These are phyloP conservation scores for Pistacia vera DNA, from an alignment of 345 rosid genomes.

Conservation along the genomic window DNA sequence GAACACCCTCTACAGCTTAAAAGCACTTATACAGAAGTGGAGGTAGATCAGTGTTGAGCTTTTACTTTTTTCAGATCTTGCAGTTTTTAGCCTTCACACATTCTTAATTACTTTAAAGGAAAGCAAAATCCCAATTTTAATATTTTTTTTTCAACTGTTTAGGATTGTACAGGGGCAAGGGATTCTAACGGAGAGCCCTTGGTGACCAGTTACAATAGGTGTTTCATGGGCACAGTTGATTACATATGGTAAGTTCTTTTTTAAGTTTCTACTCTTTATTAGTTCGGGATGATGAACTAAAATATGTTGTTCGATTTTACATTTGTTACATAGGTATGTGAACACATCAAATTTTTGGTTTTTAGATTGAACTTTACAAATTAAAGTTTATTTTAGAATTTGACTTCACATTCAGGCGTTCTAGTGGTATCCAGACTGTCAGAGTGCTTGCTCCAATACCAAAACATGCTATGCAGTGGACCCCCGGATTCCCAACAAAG, in stretches of 20 bases:
- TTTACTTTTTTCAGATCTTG: slow-evolving; percentile 12
- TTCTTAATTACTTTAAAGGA: background rate
- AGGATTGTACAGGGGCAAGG: slow-evolving; percentile 75
- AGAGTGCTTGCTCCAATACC: slow-evolving; percentile 92
- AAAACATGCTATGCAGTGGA: slow-evolving; percentile 88
- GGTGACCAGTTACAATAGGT: slow-evolving; percentile 87
- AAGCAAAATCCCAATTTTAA: background rate
- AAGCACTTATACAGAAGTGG: slow-evolving; percentile 83
- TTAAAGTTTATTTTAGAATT: background rate
- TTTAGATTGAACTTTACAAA: background rate
- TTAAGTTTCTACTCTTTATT: background rate
- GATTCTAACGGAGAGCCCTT: slow-evolving; percentile 77
- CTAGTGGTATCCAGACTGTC: slow-evolving; percentile 83
- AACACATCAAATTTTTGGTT: background rate
- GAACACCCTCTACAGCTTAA: slow-evolving; percentile 76
- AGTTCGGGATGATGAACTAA: background rate
- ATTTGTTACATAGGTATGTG: background rate
- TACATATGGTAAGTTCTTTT: slow-evolving; percentile 69
- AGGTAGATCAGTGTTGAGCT: slow-evolving; percentile 45
- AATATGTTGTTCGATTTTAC: background rate
- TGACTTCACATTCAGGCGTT: slow-evolving; percentile 55
- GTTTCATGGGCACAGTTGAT: slow-evolving; percentile 93
- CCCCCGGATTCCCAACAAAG: slow-evolving; percentile 91
- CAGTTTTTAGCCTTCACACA: background rate
- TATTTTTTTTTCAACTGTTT: slow-evolving; percentile 23